A percentile compares a stretch with the other conserved stretches of the same genome.
phyloP scores from a whole-genome alignment of 805 yeast genomes.

The Suhomyces pyralidae region DNA sequence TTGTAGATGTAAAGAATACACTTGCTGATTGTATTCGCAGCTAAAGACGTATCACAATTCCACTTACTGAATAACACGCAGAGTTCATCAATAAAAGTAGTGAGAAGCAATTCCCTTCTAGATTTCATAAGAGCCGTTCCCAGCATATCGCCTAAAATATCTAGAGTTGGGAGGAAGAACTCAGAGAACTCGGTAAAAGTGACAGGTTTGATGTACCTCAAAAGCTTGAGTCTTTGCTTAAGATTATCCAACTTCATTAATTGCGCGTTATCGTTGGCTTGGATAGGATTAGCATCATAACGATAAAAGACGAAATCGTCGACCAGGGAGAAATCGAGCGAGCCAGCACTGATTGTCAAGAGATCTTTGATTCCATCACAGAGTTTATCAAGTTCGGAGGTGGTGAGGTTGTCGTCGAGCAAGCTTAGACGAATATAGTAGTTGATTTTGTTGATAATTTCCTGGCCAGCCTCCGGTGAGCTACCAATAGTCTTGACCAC shows the following conservation, averaged over 20 bases:
- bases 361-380: constrained; percentile 11
- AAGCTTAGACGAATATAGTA: constrained; percentile 15
- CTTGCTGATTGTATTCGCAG: constrained; percentile 2
- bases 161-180: constrained; percentile 5
- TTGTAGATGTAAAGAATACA: constrained; percentile 7
- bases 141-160: neutral
- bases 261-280: neutral
- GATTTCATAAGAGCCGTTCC: neutral
- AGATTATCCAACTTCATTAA: neutral
- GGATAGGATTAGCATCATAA: constrained; percentile 1
- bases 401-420: constrained; percentile 15
- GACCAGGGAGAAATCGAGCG: constrained; percentile 17
- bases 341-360: constrained; percentile 9
- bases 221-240: constrained; percentile 1
- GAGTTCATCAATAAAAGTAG: constrained; percentile 5
- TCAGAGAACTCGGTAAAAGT: neutral
- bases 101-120: neutral
- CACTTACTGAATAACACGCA: constrained; percentile 5
- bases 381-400: constrained; percentile 11
- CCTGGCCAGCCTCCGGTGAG: neutral
- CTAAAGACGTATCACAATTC: neutral
- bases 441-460: constrained; percentile 13
- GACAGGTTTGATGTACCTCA: neutral
- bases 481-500: neutral
- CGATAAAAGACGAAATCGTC: constrained; percentile 12